Evolutionary conservation across 73 alveolate species (phyloP), one percentile per base, ranked within the genome.

Genomic region (Paraurostyla sp.): DNA sequence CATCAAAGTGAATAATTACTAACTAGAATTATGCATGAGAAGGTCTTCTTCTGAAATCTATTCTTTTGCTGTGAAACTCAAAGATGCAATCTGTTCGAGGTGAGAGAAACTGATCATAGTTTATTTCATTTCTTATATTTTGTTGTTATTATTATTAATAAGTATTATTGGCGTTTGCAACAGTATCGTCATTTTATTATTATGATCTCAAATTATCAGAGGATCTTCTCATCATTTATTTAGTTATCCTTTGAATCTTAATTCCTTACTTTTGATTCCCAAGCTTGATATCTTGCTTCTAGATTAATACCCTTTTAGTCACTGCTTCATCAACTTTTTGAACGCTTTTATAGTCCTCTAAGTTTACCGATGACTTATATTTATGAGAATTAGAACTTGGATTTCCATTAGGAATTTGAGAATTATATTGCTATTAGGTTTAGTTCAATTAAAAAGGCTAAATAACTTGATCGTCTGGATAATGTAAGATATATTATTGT

Each of bases 1-100:
- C 93, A 40, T 85, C 93, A 51, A 85, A 85, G 38, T 68, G 48
- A 2, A 85, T 41, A 22, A 85, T 69, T 4, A 85, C 36, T 29
- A 75, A 6, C 27, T 75, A 32, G 6, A 3, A 48, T 7, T 49
- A 16, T 49, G 42, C 48, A 16, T 16, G 11, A 3, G 4, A 1
- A 3, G 69, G 87, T 50, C 87, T 43, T 50, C 87, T 43, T 49
- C 87, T 46, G 33, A 75, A 75, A 13, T 75, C 87, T 16, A 75
- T 49, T 75, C 87, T 75, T 50, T 75, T 75, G 33, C 87, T 75
- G 11, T 75, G 27, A 29, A 75, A 75, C 48, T 75, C 87, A 33
- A 46, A 75, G 42, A 75, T 50, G 6, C 75, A 29, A 49, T 75
- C 87, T 15, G 87, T 75, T 7, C 40, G 6, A 9, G 87, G 87